Evolutionary conservation across 805 yeast species (phyloP), one percentile per base, ranked within the genome.

Genomic region (Kodamaea jinghongensis): DNA sequence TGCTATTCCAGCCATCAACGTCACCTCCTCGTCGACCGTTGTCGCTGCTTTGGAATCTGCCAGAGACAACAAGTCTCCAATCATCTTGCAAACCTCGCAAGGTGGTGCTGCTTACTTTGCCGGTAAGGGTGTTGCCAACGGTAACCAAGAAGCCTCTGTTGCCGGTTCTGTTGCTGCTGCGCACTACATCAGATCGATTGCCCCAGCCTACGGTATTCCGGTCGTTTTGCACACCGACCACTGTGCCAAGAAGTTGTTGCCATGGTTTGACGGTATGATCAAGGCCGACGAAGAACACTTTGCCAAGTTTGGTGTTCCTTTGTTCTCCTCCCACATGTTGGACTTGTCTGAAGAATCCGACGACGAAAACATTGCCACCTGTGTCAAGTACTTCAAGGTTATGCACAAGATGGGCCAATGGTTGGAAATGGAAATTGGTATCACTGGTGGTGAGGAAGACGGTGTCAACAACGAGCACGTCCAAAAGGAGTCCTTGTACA

Each of bases 71-170:
- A 67, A 67, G 56, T 85, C 96, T 48, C 99, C 99, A 75, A 89
- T 93, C 73, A 87, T 93, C 67, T 75, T 93, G 65, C 99, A 93
- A 76, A 81, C 91, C 56, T 91, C 98, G 47, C 89, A 93, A 71
- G 99, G 99, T 76, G 99, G 99, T 78, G 96, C 99, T 55, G 98
- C 98, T 50, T 93, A 81, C 87, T 93, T 93, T 67, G 99, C 99
- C 51, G 99, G 99, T 76, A 93, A 93, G 82, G 99, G 98, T 76
- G 89, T 93, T 56, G 77, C 79, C 67, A 93, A 93, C 86, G 77
- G 76, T 60, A 83, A 87, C 77, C 98, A 93, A 76, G 73, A 75
- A 60, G 99, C 98, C 46, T 84, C 98, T 48, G 86, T 93, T 71
- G 83, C 81, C 45, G 99, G 99, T 71, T 72, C 96, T 63, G 65